A percentile compares a stretch with the other conserved stretches of the same genome.
Conservation (phyloP, 768 basidiomycete genomes). For the Auricularia sp. region DNA sequence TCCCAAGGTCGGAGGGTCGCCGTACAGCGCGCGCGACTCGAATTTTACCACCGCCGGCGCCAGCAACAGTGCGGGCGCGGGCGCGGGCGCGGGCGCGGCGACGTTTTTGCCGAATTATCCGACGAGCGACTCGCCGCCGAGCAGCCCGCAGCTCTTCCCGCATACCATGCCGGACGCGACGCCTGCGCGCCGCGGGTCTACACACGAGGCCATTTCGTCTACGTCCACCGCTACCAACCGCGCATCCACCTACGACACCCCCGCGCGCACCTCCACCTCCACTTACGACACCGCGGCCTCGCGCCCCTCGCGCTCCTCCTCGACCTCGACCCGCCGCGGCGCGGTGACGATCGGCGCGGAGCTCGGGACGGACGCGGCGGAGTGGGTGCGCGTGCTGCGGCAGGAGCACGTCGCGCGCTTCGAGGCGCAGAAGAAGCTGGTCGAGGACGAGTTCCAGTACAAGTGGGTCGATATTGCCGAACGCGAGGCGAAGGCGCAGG, state of each 20-base stretch:
- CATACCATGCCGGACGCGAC: not conserved
- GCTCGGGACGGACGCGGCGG: not conserved
- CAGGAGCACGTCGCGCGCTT: not conserved
- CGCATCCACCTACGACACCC: not conserved
- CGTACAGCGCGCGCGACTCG: not conserved
- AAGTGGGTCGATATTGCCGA: not conserved
- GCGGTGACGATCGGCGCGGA: not conserved
- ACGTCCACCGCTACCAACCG: not conserved
- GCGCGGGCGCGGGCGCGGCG: too few species aligned
- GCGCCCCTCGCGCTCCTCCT: not conserved
- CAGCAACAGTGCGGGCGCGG: too few species aligned
- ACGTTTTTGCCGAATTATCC: too few species aligned
- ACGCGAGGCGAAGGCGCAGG: not conserved
- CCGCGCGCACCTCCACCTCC: too few species aligned
- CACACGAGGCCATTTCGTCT: too few species aligned
- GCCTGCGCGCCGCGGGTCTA: not conserved
- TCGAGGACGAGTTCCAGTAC: not conserved
- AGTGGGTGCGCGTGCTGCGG: not conserved
- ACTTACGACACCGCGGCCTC: not conserved
- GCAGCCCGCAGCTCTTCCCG: not conserved
- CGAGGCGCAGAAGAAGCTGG: not conserved
- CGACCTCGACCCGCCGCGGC: not conserved
- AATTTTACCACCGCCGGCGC: not conserved
- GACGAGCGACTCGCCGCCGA: not conserved
- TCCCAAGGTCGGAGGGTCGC: not conserved